phyloP scores from a whole-genome alignment of 2,329 filamentous ascomycete genomes.

The Trichoderma sp. region DNA sequence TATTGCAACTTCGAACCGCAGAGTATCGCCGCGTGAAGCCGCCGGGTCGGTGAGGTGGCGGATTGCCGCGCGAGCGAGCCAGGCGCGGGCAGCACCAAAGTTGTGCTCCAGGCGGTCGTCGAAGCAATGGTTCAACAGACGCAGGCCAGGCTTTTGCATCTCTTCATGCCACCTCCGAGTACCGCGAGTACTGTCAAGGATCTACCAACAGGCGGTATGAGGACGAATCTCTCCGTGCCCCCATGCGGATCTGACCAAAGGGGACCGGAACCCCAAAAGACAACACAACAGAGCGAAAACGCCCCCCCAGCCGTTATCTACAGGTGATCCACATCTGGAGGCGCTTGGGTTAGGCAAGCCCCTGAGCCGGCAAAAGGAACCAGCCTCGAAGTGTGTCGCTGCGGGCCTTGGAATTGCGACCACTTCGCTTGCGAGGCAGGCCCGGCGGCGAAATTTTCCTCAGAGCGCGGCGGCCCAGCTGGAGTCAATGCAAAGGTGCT shows the following conservation, averaged over 20 bases:
- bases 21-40: conserved; percentile 11
- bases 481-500: conserved; percentile 9
- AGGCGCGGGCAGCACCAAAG: neutral
- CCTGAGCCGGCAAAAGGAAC: conserved; percentile 24
- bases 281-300: neutral
- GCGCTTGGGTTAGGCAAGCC: conserved; percentile 20
- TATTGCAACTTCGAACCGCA: neutral
- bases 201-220: conserved; percentile 18
- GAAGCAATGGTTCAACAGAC: neutral
- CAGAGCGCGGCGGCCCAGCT: neutral
- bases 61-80: neutral
- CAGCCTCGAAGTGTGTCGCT: neutral
- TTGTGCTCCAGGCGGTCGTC: neutral
- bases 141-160: neutral
- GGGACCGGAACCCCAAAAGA: conserved; percentile 1
- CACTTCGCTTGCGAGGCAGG: conserved; percentile 22
- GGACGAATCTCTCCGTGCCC: conserved; percentile 5
- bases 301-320: conserved; percentile 10
- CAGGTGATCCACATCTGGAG: conserved; percentile 9
- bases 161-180: neutral
- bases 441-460: conserved; percentile 11
- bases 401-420: conserved; percentile 22
- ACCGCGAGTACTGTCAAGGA: neutral
- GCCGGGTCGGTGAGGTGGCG: neutral
- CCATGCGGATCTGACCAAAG: conserved; percentile 9